Base-by-base conservation (phyloP, 1,284 basidiomycete genomes). In the Chalciporus sp. region DNA sequence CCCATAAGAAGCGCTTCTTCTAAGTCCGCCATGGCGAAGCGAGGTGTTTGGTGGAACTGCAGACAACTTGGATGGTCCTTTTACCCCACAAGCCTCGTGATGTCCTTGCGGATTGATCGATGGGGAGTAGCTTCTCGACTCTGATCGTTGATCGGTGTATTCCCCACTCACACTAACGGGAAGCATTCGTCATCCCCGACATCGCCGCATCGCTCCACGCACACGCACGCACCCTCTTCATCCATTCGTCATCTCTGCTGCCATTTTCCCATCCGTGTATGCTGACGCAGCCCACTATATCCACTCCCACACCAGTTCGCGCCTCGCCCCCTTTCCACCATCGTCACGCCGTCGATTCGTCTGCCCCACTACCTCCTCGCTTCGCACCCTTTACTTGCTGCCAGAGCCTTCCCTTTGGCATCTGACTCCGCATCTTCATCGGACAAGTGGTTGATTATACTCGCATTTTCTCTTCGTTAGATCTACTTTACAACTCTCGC, bases 1-100 rank as follows among this genome's bases (percentile, higher is more conserved):
- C 77, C 53, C 69, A 71, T 56, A 91, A 88, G 75, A 80, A 81
- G 68, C 79, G 82, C 60, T 88, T 90, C 68, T 90, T 90, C 64
- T 88, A 56, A 70, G 12, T n/a, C 39, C 6, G 9, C 35, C 27
- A 47, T 29, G 23, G 8, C 41, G 49, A 31, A 35, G 35, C 19
- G 51, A 19, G 45, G 42, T 16, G 33, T 45, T 39, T 20, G 39
- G 42, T 37, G 42, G 49, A 54, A 33, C n/a, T n/a, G 23, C 27
- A 47, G 42, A 31, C 29, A 28, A 33, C 17, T 27, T 9, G 28
- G 48, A 42, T 48, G 1, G 12, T 41, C 45, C 40, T 58, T 64
- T 47, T 42, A 37, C 23, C 43, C 56, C 7, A 35, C 41, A 28
- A 4, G 47, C 60, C 60, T 61, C 55, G 49, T 52, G 49, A 47